A percentile compares a stretch with the other conserved stretches of the same genome.
Conservation (phyloP, 306 rosid genomes). For the Ammopiptanthus mongolicus region DNA sequence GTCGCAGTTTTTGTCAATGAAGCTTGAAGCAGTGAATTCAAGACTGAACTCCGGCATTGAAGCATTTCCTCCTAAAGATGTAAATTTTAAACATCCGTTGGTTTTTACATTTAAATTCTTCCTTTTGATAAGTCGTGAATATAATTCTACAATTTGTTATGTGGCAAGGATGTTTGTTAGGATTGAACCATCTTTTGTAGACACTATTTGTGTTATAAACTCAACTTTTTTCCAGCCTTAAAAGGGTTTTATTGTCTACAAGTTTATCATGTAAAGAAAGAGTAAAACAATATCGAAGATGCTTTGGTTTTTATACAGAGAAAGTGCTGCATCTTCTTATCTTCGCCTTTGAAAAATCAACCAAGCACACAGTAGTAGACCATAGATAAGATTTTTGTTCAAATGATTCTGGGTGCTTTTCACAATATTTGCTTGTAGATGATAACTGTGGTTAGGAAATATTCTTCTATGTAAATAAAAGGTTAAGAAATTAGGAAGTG, state of each 20-base stretch:
- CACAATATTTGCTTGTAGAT: background rate
- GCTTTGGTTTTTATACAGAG: background rate
- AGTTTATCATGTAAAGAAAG: background rate
- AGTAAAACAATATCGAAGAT: background rate
- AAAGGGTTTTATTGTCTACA: background rate
- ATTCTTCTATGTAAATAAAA: background rate
- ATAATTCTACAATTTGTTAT: background rate
- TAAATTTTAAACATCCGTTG: conserved; percentile 23
- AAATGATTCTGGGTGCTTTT: background rate
- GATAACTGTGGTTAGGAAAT: background rate
- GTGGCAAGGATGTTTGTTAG: background rate
- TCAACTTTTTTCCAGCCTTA: background rate
- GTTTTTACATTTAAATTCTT: background rate
- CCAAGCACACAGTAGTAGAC: background rate
- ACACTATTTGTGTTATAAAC: background rate
- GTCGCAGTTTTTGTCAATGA: conserved; percentile 90
- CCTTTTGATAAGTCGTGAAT: background rate
- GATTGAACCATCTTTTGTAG: background rate
- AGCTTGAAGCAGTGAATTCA: conserved; percentile 85
- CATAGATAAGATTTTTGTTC: background rate
- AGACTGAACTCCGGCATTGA: conserved; percentile 64
- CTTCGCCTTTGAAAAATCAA: background rate
- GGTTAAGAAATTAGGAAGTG: background rate
- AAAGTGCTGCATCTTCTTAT: background rate
- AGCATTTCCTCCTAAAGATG: conserved; percentile 76